A percentile compares a stretch with the other conserved stretches of the same genome.
phyloP scores from a whole-genome alignment of 73 alveolate species.

The Paramecium biaurelia region DNA sequence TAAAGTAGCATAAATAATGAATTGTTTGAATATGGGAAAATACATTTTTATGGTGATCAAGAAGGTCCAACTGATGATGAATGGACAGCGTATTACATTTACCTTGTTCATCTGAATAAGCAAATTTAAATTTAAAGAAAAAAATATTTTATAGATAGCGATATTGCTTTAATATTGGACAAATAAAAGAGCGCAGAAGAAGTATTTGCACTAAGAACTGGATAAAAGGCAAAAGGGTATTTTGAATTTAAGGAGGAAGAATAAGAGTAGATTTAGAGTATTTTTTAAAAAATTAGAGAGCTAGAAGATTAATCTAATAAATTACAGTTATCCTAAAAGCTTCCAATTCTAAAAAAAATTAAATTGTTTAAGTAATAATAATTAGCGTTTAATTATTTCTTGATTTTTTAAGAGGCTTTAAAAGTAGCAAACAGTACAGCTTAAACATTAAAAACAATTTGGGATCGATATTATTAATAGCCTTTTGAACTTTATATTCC shows the following conservation, averaged over 20 bases:
- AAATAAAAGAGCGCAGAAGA: background rate
- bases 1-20: background rate
- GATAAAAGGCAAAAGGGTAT: background rate
- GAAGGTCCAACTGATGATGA: slow-evolving; percentile 35
- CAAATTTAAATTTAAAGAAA: background rate
- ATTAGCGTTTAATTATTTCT: background rate
- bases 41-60: background rate
- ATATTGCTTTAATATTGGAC: background rate
- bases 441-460: background rate
- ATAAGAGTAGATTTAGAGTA: background rate
- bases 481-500: background rate
- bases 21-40: slow-evolving; percentile 11
- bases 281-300: background rate
- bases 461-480: background rate
- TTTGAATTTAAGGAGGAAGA: background rate
- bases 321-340: background rate
- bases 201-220: background rate
- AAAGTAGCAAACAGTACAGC: background rate
- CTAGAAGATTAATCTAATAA: background rate
- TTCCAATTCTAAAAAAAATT: slow-evolving; percentile 13
- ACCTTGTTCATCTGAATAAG: background rate
- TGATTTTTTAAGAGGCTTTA: slow-evolving; percentile 1
- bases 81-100: slow-evolving; percentile 16
- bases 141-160: background rate
- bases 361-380: background rate